A percentile compares a stretch with the other conserved stretches of the same genome.
phyloP scores from a whole-genome alignment of 176 grass and related monocot species.

The Poa annua region DNA sequence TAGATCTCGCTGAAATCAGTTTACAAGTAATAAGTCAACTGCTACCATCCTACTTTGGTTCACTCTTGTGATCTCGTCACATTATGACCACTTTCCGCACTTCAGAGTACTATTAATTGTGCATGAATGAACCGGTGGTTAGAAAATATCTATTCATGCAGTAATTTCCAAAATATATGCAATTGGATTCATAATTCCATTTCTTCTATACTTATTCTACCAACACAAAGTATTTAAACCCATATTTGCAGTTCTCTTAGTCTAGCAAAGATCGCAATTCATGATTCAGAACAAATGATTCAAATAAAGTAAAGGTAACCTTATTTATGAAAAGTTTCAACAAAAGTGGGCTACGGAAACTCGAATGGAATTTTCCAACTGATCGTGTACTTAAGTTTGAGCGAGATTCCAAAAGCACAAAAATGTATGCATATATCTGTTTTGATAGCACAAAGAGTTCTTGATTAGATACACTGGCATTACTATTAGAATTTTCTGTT shows the following conservation, averaged over 20 bases:
- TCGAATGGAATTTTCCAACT: neutral
- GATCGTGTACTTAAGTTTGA: constrained; percentile 20
- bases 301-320: neutral
- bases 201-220: neutral
- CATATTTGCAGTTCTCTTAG: neutral
- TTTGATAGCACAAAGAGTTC: constrained; percentile 28
- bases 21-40: neutral
- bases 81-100: neutral
- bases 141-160: neutral
- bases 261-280: neutral
- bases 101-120: neutral
- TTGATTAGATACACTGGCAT: neutral
- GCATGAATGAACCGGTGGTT: neutral
- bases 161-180: neutral
- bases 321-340: neutral
- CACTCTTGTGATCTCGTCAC: neutral
- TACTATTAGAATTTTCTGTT: neutral
- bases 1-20: neutral
- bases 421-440: neutral
- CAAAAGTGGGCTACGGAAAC: neutral
- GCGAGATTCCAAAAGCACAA: neutral
- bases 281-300: neutral
- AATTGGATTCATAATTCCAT: neutral
- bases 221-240: neutral
- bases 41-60: neutral